Evolutionary conservation across 768 basidiomycete species (phyloP).

Genomic region (Zangia roseola): DNA sequence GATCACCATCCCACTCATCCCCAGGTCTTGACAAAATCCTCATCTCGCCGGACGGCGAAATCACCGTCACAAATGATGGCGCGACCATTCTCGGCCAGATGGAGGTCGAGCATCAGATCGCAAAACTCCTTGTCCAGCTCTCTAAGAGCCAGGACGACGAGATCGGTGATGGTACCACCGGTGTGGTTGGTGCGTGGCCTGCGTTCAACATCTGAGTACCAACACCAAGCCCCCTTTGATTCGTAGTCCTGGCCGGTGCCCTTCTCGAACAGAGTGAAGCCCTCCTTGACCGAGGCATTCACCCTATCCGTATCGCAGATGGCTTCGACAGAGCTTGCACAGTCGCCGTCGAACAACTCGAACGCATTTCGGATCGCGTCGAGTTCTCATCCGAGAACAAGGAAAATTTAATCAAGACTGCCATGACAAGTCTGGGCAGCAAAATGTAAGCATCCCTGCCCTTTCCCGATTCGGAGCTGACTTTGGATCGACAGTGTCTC

Average conservation of each 20-base stretch:
- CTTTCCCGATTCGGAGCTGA: conserved; percentile 1
- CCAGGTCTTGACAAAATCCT: conserved; percentile 92
- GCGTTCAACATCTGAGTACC: conserved; percentile 1
- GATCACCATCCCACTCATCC: conserved; percentile 10
- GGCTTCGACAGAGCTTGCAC: conserved; percentile 94
- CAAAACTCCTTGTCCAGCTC: conserved; percentile 93
- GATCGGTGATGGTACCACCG: conserved; percentile 98
- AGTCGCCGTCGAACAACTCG: conserved; percentile 87
- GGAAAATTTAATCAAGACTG: conserved; percentile 86
- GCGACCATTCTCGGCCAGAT: conserved; percentile 98
- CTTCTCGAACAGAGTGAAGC: conserved; percentile 91
- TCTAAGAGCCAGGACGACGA: conserved; percentile 99
- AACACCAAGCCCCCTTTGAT: neutral
- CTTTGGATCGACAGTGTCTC: conserved; percentile 66
- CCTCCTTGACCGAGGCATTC: conserved; percentile 98
- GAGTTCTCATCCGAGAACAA: conserved; percentile 82
- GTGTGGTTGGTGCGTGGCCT: conserved; percentile 85
- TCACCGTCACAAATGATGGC: conserved; percentile 98
- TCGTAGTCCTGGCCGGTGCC: conserved; percentile 91
- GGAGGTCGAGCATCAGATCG: conserved; percentile 99
- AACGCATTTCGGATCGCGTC: conserved; percentile 87
- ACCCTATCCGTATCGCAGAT: conserved; percentile 98
- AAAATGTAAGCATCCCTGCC: conserved; percentile 72
- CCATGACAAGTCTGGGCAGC: conserved; percentile 94
- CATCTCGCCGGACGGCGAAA: conserved; percentile 96